Base-by-base conservation (phyloP, 2,329 filamentous ascomycete genomes). In the Aspergillus niger region DNA sequence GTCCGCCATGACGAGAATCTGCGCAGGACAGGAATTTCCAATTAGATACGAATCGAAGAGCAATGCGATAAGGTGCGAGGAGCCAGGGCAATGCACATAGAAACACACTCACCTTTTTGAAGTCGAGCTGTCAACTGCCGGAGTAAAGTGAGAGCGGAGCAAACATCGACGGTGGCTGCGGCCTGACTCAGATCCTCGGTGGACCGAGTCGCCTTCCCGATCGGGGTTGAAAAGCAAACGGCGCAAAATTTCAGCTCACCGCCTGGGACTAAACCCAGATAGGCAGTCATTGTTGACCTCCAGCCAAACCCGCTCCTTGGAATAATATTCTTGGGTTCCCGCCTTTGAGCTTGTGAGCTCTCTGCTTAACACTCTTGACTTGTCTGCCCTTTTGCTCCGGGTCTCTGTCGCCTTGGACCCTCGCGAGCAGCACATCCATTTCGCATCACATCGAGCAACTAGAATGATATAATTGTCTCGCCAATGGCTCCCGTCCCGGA, bases 401-500 rank as follows among this genome's bases (percentile, higher is more conserved):
- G 52, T 44, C 38, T 30, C 15, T 44, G 17, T 44, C 38, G 30
- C 22, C 58, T 38, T 59, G 38, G 54, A 15, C 50, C 52, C 55
- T 59, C 53, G 20, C 20, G 26, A 26, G 38, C 62, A 39, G 51
- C 58, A 44, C 50, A 44, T 57, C 20, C 52, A 56, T 52, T 30
- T 54, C 58, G 54, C 63, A 57, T 66, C 62, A 22, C 49, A 58
- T 26, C 55, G 62, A 38, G 60, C 57, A 59, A 28, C 59, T 74
- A 75, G 71, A 70, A 79, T 79, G 77, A 76, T 77, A 74, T 78
- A 75, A 62, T 69, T 72, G 73, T 67, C 66, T 63, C 63, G 68
- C 71, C 72, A 74, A 92, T 92, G 89, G 89, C 87, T 81, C 84
- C 88, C 78, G 80, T 86, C 73, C 84, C 86, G 72, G 88, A 90